Base-by-base conservation (phyloP, 1,284 basidiomycete species). In the Meira miltonrushii region DNA sequence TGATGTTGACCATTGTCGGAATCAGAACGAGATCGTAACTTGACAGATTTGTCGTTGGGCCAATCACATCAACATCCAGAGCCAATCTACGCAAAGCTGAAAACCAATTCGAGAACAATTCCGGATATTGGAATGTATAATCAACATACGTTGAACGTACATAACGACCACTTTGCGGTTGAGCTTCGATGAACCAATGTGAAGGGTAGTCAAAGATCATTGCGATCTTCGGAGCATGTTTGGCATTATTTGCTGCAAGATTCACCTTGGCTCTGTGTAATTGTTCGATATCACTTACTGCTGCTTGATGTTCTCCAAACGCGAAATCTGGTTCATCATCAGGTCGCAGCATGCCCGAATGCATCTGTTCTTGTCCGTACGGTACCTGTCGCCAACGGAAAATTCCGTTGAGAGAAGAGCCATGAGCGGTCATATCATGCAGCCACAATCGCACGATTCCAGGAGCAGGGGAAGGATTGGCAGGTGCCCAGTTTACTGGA, bases 321-420 rank as follows among this genome's bases (percentile, higher is more conserved):
- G 66, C 66, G 17, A 57, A 49, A 50, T 69, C 66, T 13, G 54
- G 55, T 15, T 60, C 61, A 38, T 68, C 67, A 62, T 69, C 66
- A 39, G 62, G 60, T 19, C 65, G 65, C n/a, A 62, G 47, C 62
- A 69, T 62, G 8, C 60, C 65, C 15, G 67, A 62, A 52, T 69
- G 67, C 65, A 69, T 69, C 58, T 69, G 67, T 55, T 69, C 67
- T 52, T 69, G 65, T 1, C 60, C 67, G 17, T 44, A 69, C 0
- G 67, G 65, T 10, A 69, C 65, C 50, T 69, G 59, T 17, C 67
- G 58, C 62, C 62, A 69, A 15, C 67, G 62, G 57, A 69, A 69
- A 57, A 67, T 65, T 55, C 65, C 67, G 19, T 55, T 61, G 51
- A 68, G 60, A 49, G 59, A 61, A 10, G 61, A 61, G 13, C 62